Evolutionary conservation across 2,329 filamentous ascomycete species (phyloP).

Genomic region (Dactylellina haptotyla): DNA sequence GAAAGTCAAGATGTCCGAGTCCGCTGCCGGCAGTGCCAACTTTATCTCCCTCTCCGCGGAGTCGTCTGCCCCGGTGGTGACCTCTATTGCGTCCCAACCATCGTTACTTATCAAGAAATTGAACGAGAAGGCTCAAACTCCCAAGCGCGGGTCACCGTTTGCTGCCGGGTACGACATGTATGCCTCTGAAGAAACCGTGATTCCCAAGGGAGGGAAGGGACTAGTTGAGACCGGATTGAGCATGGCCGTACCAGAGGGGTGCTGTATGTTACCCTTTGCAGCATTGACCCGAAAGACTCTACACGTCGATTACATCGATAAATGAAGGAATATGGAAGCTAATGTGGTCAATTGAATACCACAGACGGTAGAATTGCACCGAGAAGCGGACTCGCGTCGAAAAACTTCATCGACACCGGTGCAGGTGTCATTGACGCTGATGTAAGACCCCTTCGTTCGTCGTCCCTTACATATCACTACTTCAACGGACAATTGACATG

Average conservation of each 20-base stretch:
- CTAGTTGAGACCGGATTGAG: conserved; percentile 90
- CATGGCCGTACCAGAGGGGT: conserved; percentile 88
- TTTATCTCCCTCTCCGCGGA: conserved; percentile 56
- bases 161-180: conserved; percentile 96
- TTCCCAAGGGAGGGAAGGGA: conserved; percentile 84
- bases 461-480: neutral
- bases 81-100: conserved; percentile 63
- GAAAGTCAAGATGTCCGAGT: conserved; percentile 52
- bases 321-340: neutral
- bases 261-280: conserved; percentile 74
- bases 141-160: conserved; percentile 86
- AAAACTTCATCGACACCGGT: conserved; percentile 95
- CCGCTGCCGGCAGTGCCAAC: conserved; percentile 14
- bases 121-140: conserved; percentile 78
- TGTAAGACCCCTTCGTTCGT: conserved; percentile 52
- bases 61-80: conserved; percentile 50
- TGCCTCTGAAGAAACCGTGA: conserved; percentile 74
- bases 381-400: conserved; percentile 73
- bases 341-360: conserved; percentile 16
- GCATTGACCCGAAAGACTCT: no score
- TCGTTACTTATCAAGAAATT: conserved; percentile 88
- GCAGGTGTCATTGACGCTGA: conserved; percentile 98
- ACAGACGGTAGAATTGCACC: conserved; percentile 49
- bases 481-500: neutral
- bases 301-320: no score